Percentiles rank a stretch among this genome's conserved stretches.
These are phyloP conservation scores for Mortierella sp. DNA, from an alignment of 371 early-diverging fungal species.

Conservation along the genomic window DNA sequence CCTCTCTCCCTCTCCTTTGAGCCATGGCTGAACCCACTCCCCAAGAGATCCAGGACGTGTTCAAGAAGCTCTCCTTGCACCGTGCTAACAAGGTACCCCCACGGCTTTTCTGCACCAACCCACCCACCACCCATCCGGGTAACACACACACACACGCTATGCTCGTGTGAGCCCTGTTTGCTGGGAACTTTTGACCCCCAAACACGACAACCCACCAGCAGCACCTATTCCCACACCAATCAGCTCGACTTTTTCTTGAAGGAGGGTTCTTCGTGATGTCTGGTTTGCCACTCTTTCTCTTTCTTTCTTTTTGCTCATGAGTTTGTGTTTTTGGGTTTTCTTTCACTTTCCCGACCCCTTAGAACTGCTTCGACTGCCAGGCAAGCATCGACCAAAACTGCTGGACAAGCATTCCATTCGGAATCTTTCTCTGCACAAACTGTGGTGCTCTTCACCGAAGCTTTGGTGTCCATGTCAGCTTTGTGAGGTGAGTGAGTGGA, in stretches of 20 bases:
- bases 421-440: slow-evolving; percentile 97
- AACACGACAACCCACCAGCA: no score
- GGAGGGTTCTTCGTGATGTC: no score
- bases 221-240: no score
- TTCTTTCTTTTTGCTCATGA: no score
- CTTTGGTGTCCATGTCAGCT: slow-evolving; percentile 95
- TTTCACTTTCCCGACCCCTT: neutral
- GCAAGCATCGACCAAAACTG: slow-evolving; percentile 88
- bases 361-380: slow-evolving; percentile 97
- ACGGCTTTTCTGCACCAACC: no score
- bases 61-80: slow-evolving; percentile 80
- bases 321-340: neutral
- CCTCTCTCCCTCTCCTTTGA: neutral
- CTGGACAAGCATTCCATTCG: slow-evolving; percentile 97
- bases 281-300: no score
- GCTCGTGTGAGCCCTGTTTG: neutral
- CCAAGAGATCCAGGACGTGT: slow-evolving; percentile 79
- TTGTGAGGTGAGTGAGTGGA: slow-evolving; percentile 78
- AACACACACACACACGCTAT: neutral
- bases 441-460: slow-evolving; percentile 96
- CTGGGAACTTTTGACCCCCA: no score
- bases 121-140: neutral
- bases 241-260: no score
- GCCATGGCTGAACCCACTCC: slow-evolving; percentile 76
- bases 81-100: slow-evolving; percentile 81